Evolutionary conservation across 495 filamentous ascomycete species (phyloP), one percentile per base, ranked within the genome.

Genomic region (Entonaema liquescens): DNA sequence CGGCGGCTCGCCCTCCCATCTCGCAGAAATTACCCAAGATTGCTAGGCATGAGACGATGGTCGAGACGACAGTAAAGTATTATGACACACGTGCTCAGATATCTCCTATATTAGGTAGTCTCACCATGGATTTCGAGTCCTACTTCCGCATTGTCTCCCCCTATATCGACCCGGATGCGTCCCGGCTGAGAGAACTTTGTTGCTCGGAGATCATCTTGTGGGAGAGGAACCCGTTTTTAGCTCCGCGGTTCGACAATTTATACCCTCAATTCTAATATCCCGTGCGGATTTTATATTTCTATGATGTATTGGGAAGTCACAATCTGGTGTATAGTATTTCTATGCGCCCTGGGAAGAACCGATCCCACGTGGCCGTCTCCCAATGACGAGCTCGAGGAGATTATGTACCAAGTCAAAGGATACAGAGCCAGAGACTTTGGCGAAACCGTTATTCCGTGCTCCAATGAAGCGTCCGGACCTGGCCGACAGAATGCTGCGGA

Each of bases 331-430:
- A 44, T 74, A 59, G 49, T 74, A 12, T 71, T 49, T 12, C 59
- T 70, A 12, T 65, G 49, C 36, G 44, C 47, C 50, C 36, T 74
- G 17, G 36, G 59, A 40, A 65, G 33, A 29, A 80, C 84, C 6
- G 82, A 84, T 64, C 85, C 85, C 36, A 90, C 87, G 76, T 90
- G 88, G 88, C 88, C 88, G 5, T 80, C 85, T 6, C 74, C 81
- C 0, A 84, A 83, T 4, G 88, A 90, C 68, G 87, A 90, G 76
- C 78, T 90, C 71, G 87, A 90, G 75, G 87, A 89, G 77, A 86
- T 90, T 61, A 83, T 89, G 79, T 86, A 84, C 68, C 83, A 88
- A 65, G 84, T 85, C 31, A 77, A 82, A 23, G 86, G 86, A 0
- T 84, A 87, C 65, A 82, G 80, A 50, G 80, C 79, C 23, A 79